Evolutionary conservation across 352 stramenopile species (phyloP), one percentile per base, ranked within the genome.

Genomic region (Globisporangium rhizosaccharum): DNA sequence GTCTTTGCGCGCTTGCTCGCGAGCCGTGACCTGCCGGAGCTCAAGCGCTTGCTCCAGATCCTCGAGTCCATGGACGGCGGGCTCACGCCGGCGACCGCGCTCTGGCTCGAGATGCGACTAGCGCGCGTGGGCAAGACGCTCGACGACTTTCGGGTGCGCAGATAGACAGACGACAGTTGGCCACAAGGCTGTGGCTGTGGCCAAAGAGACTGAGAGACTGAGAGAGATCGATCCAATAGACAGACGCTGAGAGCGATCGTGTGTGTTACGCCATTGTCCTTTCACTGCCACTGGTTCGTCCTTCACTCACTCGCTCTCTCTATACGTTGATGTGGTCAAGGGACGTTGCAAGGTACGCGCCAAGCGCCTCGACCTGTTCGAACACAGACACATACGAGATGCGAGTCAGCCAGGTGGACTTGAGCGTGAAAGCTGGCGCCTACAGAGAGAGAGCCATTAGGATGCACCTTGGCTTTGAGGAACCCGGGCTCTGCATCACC

Each of bases 51-150:
- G 37, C 66, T 94, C 61, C 82, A 90, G 66, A 86, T 90, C 41
- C 54, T 92, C 17, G 79, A 92, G 33, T 69, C 78, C 23, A 92
- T 92, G 82, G 74, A 90, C 47, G 72, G 72, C 20, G 82, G 80
- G 0, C 59, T 92, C 3, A 77, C 78, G 50, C 82, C 82, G 2
- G 76, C 71, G 20, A 87, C 79, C 39, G 66, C 82, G 26, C 64
- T 89, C 26, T 92, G 82, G 82, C 79, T 92, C 26, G 82, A 92
- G 61, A 81, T 75, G 53, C 74, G 79, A n/a, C 70, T 92, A 6
- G 68, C 58, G 17, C 67, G 63, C 5, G 57, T 85, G 20, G 76
- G 66, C 39, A 87, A 80, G 56, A 79, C 63, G 51, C 56, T 89
- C 53, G 79, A 86, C 51, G 79, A 89, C 57, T 85, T 88, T 50